These are phyloP conservation scores for Flaveria floridana DNA, from an alignment of 140 eudicot species.

Conservation along the genomic window DNA sequence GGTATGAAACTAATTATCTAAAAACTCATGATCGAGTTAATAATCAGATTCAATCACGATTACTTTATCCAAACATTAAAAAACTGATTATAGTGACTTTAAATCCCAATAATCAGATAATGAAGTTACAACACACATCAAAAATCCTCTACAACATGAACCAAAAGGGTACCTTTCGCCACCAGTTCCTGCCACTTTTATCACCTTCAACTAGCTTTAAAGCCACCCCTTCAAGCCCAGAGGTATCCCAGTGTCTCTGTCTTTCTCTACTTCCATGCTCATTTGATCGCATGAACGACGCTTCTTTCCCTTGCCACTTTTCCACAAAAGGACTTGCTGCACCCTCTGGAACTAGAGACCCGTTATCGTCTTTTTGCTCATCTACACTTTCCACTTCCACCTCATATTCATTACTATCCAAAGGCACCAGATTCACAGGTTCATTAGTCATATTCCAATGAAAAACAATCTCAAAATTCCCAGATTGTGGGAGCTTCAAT, in stretches of 20 bases:
- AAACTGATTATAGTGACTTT: not conserved
- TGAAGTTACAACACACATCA: conserved; percentile 3
- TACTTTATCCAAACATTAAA: conserved; percentile 1
- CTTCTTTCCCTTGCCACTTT: conserved; percentile 84
- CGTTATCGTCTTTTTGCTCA: conserved; percentile 39
- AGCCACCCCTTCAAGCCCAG: conserved; percentile 74
- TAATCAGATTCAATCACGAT: not conserved
- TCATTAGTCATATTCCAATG: conserved; percentile 75
- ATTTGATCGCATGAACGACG: conserved; percentile 74
- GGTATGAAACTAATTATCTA: not conserved
- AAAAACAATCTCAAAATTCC: conserved; percentile 60
- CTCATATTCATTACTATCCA: conserved; percentile 41
- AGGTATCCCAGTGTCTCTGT: conserved; percentile 64
- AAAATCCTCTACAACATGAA: conserved; percentile 3
- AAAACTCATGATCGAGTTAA: not conserved
- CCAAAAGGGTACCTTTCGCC: conserved; percentile 70
- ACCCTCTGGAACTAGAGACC: conserved; percentile 37
- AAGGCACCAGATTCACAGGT: conserved; percentile 46
- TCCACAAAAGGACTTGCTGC: conserved; percentile 73
- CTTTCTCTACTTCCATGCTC: conserved; percentile 58
- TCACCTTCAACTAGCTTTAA: conserved; percentile 82
- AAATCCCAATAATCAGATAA: conserved; percentile 6
- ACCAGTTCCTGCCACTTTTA: conserved; percentile 71
- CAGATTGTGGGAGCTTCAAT: conserved; percentile 53
- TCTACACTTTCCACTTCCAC: conserved; percentile 38